Evolutionary conservation across 2,329 filamentous ascomycete species (phyloP).

Genomic region (Botrytis squamosa): DNA sequence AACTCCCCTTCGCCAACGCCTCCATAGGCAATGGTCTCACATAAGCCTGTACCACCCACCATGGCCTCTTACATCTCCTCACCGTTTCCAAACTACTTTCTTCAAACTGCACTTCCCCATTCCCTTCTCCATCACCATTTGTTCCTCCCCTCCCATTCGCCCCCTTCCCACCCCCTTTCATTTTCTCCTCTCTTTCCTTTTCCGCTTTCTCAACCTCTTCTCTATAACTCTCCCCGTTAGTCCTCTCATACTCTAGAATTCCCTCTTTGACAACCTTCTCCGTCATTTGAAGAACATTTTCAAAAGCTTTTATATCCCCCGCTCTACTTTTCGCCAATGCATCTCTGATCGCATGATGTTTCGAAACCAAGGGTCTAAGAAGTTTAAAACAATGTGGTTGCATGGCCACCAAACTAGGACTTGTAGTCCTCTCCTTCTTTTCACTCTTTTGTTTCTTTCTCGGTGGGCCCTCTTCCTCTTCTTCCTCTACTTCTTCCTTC

Average conservation of each 20-base stretch:
- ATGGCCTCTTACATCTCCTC: constrained; percentile 73
- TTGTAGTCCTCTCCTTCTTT: constrained; percentile 41
- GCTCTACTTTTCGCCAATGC: constrained; percentile 67
- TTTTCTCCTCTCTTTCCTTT: constrained; percentile 27
- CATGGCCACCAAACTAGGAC: constrained; percentile 72
- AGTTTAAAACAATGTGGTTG: constrained; percentile 94
- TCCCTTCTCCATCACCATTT: constrained; percentile 36
- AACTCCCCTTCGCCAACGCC: constrained; percentile 76
- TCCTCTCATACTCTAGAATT: constrained; percentile 63
- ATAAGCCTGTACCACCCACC: constrained; percentile 88
- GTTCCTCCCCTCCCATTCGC: constrained; percentile 37
- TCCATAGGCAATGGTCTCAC: constrained; percentile 84
- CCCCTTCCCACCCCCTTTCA: constrained; percentile 37
- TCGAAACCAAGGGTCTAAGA: constrained; percentile 74
- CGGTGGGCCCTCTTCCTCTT: constrained; percentile 35
- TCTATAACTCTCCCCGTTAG: constrained; percentile 50
- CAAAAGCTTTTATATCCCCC: constrained; percentile 74
- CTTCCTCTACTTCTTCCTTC: constrained; percentile 46
- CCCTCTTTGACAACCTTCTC: constrained; percentile 73
- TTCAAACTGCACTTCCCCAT: constrained; percentile 36
- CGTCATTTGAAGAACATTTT: constrained; percentile 71
- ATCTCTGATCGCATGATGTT: constrained; percentile 81
- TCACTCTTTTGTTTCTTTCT: constrained; percentile 46
- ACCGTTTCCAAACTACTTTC: constrained; percentile 67
- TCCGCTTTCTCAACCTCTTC: constrained; percentile 40